Evolutionary conservation across 2,329 filamentous ascomycete species (phyloP).

Genomic region (Trichoderma harzianum): DNA sequence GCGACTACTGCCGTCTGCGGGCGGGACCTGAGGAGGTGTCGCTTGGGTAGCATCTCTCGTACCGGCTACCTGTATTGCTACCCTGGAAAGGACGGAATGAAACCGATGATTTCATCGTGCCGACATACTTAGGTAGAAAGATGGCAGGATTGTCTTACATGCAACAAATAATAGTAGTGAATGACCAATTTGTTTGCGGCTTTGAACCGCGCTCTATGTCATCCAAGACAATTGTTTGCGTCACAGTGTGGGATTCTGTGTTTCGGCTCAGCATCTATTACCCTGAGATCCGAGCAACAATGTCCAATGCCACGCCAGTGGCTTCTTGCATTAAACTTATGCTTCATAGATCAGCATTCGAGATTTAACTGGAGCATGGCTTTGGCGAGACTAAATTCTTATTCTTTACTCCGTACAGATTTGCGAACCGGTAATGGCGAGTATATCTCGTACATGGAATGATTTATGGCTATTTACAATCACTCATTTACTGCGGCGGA

Average conservation of each 20-base stretch:
- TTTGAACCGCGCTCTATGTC: neutral
- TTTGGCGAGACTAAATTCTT: neutral
- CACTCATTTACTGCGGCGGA: neutral
- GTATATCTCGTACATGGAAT: neutral
- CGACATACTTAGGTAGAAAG: neutral
- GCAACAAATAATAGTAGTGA: neutral
- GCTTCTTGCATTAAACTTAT: neutral
- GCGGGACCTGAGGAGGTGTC: neutral
- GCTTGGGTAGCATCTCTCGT: neutral
- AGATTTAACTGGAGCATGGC: neutral
- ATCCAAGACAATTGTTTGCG: neutral
- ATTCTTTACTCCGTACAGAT: neutral
- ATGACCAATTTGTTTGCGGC: neutral
- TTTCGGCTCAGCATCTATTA: neutral
- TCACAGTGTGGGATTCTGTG: neutral
- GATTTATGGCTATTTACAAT: neutral
- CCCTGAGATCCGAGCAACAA: neutral
- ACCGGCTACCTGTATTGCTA: neutral
- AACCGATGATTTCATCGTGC: neutral
- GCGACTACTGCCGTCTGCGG: neutral
- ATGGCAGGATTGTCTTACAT: neutral
- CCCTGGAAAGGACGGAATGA: neutral
- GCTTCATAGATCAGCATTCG: neutral
- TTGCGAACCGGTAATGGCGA: neutral
- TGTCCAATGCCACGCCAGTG: neutral